Evolutionary conservation across 2,329 filamentous ascomycete genomes (phyloP), one percentile per base, ranked within the genome.

Genomic region (Hortaea sp.): DNA sequence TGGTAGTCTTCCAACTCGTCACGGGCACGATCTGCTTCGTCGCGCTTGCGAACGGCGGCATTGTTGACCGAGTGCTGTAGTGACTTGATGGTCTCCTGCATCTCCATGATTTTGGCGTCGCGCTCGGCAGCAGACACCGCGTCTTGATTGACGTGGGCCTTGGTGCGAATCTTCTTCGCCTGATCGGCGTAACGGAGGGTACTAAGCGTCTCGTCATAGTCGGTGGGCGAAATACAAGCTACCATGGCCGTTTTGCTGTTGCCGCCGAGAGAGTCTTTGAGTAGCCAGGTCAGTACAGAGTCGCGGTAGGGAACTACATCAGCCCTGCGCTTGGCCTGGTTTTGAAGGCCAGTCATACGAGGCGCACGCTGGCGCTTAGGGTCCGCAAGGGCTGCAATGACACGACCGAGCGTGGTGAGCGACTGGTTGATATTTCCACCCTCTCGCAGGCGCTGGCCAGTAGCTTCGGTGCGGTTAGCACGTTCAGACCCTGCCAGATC

Each of bases 161-260:
- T 84, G 31, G 89, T 97, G 61, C 89, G 88, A 69, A 98, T 98
- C 47, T 85, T 84, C 73, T 98, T 98, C 50, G 92, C 92, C 68
- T 97, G 90, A 66, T 98, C 90, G 13, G 92, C 92, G 65, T 98
- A 98, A 34, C 92, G 87, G 9, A 98, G 79, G 1, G 92, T 98
- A 2, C 88, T 95, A 1, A 98, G 77, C 0, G 92, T 98, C 65
- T 98, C 92, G 47, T 98, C 92, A 63, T 98, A 97, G 69, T 98
- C 92, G 0, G 86, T 83, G 0, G 92, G 92, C 5, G 88, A 84
- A 57, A 98, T 95, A 64, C 92, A 97, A 6, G 92, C 92, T 59
- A 98, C 95, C 92, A 98, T 98, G 51, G 92, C 92, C 7, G 92
- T 98, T 69, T 97, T 98, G 61, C 84, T 90, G 74, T 98, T 98